Evolutionary conservation across 2,329 filamentous ascomycete species (phyloP), one percentile per base, ranked within the genome.

Genomic region (Diaporthe helianthi): DNA sequence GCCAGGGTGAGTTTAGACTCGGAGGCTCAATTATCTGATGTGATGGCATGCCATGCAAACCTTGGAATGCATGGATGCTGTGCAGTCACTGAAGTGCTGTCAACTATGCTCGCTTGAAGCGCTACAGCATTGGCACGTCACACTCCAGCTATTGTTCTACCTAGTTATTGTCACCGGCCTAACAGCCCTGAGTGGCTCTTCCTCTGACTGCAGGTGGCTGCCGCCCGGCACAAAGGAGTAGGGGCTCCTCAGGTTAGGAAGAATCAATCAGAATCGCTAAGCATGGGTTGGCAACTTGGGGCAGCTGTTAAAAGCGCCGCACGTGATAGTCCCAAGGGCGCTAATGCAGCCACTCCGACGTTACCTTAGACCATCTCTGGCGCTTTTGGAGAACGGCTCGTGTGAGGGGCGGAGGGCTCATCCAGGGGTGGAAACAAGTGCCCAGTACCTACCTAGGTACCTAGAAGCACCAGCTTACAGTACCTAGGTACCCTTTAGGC

Each of bases 261-360:
- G 58, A 47, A 63, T 63, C 58, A 63, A 63, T 63, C 58, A 63
- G 36, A 63, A 63, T 19, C 58, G 44, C 44, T 63, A 41, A 49
- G 29, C 44, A 49, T 36, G 44, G 44, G 49, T 63, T 22, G n/a
- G n/a, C n/a, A n/a, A n/a, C n/a, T n/a, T n/a, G 41, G 58, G 29
- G 49, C 58, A 24, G 58, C 58, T n/a, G 49, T 29, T n/a, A n/a
- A 63, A 63, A 26, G 29, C 8, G 44, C 29, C n/a, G 58, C 44
- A 47, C 44, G 58, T 63, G 58, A 63, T 26, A 15, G 8, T 36
- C 22, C 58, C 58, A 33, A 63, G 58, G 58, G 58, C 58, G 58
- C 58, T 63, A 63, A 63, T 46, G 58, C 53, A 46, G 58, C 29
- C 44, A 46, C 9, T 49, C 58, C 58, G 49, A 63, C 44, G 41